phyloP scores from a whole-genome alignment of 1,284 basidiomycete genomes.

The Ganoderma multipileum region DNA sequence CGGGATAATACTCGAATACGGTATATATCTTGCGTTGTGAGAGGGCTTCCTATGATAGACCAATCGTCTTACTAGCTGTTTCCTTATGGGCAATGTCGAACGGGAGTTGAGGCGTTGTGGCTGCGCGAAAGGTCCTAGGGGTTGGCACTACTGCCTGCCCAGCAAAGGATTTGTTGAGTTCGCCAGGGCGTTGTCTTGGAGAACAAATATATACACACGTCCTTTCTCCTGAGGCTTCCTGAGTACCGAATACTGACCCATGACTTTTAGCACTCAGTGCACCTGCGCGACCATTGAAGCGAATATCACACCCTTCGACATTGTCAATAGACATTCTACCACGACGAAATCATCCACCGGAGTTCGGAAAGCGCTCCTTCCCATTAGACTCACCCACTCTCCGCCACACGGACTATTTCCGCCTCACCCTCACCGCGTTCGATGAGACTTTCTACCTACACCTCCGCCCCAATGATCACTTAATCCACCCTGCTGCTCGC shows the following conservation, averaged over 20 bases:
- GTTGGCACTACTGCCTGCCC: background rate
- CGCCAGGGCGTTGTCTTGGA: background rate
- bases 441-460: conserved; percentile 70
- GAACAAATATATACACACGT: background rate
- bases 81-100: no score
- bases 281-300: conserved; percentile 61
- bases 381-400: conserved; percentile 50
- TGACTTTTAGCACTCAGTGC: conserved; percentile 42
- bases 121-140: no score
- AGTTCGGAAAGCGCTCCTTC: conserved; percentile 44
- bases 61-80: no score
- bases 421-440: conserved; percentile 69
- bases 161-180: background rate
- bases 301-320: conserved; percentile 63
- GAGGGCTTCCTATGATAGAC: no score
- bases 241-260: background rate
- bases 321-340: conserved; percentile 73
- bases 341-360: conserved; percentile 45
- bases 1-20: no score
- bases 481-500: conserved; percentile 79
- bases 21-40: no score
- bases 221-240: background rate
- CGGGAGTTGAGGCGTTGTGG: no score
- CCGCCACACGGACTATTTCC: conserved; percentile 68
- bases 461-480: conserved; percentile 75